These are phyloP conservation scores for Barnettozyma sucrosica DNA, from an alignment of 805 yeast genomes.

Conservation along the genomic window DNA sequence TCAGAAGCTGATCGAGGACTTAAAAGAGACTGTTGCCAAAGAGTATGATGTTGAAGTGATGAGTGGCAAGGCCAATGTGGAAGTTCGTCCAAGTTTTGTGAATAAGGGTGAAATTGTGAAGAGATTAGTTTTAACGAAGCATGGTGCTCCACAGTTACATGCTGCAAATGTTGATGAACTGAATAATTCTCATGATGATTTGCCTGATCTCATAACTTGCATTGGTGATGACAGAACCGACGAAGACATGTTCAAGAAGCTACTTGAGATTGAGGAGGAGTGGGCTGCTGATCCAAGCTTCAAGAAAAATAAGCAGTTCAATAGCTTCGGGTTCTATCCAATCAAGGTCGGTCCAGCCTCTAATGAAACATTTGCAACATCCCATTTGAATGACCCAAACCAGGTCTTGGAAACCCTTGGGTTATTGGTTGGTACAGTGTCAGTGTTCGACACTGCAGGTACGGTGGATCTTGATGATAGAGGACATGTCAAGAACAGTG, in stretches of 20 bases:
- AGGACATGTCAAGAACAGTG: conserved; percentile 54
- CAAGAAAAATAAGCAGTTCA: conserved; percentile 39
- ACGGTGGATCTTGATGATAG: conserved; percentile 70
- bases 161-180: conserved; percentile 27
- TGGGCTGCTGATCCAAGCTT: conserved; percentile 40
- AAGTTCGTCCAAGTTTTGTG: conserved; percentile 91
- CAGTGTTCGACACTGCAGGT: conserved; percentile 73
- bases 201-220: conserved; percentile 84
- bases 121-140: conserved; percentile 59
- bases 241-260: conserved; percentile 91
- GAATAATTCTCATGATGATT: conserved; percentile 33
- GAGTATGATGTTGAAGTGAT: conserved; percentile 86
- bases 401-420: conserved; percentile 85
- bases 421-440: conserved; percentile 69
- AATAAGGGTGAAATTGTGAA: conserved; percentile 96
- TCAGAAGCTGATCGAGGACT: conserved; percentile 56
- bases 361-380: conserved; percentile 76
- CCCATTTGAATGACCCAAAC: conserved; percentile 77
- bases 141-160: conserved; percentile 45
- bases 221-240: conserved; percentile 96
- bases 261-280: conserved; percentile 54
- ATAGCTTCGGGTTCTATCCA: conserved; percentile 64
- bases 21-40: conserved; percentile 51
- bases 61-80: conserved; percentile 96
- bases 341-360: conserved; percentile 92